Percentiles rank a stretch among this genome's conserved stretches.
These are phyloP conservation scores for Pseudocercospora eumusae DNA, from an alignment of 2,329 filamentous ascomycete species.

Conservation along the genomic window DNA sequence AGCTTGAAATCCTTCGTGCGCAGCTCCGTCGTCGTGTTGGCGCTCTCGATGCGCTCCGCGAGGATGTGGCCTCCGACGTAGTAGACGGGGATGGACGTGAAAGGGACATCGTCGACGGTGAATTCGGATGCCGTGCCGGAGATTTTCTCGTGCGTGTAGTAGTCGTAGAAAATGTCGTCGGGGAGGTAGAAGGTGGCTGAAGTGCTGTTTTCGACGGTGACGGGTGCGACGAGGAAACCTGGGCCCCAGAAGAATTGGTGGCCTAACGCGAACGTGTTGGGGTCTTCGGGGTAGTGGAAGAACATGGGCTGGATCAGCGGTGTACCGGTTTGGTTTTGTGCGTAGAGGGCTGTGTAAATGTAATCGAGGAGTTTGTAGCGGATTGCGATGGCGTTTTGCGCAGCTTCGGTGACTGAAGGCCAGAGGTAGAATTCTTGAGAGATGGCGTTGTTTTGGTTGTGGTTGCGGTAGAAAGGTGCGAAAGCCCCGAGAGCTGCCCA, in stretches of 20 bases:
- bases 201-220: slow-evolving; percentile 55
- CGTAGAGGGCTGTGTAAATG: slow-evolving; percentile 70
- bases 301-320: slow-evolving; percentile 71
- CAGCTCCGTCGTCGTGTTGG: slow-evolving; percentile 65
- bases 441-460: slow-evolving; percentile 59
- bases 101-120: slow-evolving; percentile 49
- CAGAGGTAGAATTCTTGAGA: slow-evolving; percentile 74
- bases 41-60: slow-evolving; percentile 58
- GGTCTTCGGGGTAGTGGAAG: slow-evolving; percentile 66
- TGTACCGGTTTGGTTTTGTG: slow-evolving; percentile 61
- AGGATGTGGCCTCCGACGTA: slow-evolving; percentile 66
- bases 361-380: slow-evolving; percentile 80
- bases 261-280: slow-evolving; percentile 54
- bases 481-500: slow-evolving; percentile 75
- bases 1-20: slow-evolving; percentile 69
- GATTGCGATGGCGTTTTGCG: slow-evolving; percentile 67
- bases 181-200: slow-evolving; percentile 59
- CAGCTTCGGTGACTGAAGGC: slow-evolving; percentile 63
- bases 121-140: slow-evolving; percentile 50
- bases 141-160: slow-evolving; percentile 54
- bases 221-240: slow-evolving; percentile 58
- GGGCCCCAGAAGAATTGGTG: slow-evolving; percentile 63
- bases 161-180: slow-evolving; percentile 62
- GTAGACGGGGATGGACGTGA: slow-evolving; percentile 65
- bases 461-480: slow-evolving; percentile 74